A percentile compares a stretch with the other conserved stretches of the same genome.
These are phyloP conservation scores for Chrysanthemum seticuspe DNA, from an alignment of 129 eudicot species.

Conservation along the genomic window DNA sequence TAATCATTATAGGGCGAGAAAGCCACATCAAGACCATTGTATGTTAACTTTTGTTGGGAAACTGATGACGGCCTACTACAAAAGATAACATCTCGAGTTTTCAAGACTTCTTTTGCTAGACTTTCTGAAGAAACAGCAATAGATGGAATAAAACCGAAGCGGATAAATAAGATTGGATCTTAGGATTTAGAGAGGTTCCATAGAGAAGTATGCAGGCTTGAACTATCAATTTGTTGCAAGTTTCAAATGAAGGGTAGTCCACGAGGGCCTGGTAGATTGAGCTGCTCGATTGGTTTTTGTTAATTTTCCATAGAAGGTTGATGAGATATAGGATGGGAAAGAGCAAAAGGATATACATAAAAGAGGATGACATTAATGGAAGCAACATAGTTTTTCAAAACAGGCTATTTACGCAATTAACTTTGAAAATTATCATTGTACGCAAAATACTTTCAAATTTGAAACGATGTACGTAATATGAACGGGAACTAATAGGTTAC, in stretches of 20 bases:
- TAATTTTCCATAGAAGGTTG: slow-evolving; percentile 23
- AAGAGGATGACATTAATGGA: too few species aligned
- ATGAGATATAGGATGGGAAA: slow-evolving; percentile 13
- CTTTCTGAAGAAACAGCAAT: slow-evolving; percentile 34
- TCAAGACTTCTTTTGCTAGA: slow-evolving; percentile 33
- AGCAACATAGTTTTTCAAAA: too few species aligned
- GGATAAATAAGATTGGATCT: slow-evolving; percentile 35
- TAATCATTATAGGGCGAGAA: slow-evolving; percentile 29
- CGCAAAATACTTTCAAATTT: too few species aligned
- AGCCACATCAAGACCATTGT: slow-evolving; percentile 28
- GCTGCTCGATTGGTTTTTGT: neutral
- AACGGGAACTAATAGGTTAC: too few species aligned
- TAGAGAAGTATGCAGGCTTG: slow-evolving; percentile 26
- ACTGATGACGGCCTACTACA: slow-evolving; percentile 34
- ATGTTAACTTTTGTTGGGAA: slow-evolving; percentile 27
- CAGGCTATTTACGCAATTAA: too few species aligned
- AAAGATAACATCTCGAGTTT: slow-evolving; percentile 37
- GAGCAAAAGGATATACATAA: slow-evolving; percentile 1
- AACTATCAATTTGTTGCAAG: slow-evolving; percentile 32
- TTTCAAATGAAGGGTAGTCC: slow-evolving; percentile 44
- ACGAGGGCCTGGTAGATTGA: slow-evolving; percentile 42
- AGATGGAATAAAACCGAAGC: slow-evolving; percentile 25
- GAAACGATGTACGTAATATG: too few species aligned
- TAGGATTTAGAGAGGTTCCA: slow-evolving; percentile 35
- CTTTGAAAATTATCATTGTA: too few species aligned